Percentiles rank a stretch among this genome's conserved stretches.
Evolutionary conservation across 257 asterid genomes (phyloP).

Genomic region (Ehretia macrophylla): DNA sequence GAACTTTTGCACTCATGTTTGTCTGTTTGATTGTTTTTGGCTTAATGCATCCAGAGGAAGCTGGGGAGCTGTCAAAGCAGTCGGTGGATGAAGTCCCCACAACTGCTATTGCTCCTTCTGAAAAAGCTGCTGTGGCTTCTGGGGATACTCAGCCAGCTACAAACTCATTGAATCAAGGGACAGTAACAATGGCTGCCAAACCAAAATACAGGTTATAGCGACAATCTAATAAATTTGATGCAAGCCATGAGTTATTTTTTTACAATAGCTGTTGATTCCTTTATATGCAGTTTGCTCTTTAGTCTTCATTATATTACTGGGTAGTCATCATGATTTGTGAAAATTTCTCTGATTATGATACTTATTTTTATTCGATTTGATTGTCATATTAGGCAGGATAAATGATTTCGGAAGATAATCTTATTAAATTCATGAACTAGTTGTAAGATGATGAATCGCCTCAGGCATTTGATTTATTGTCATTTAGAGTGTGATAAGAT

Average conservation of each 20-base stretch:
- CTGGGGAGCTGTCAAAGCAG: conserved; percentile 40
- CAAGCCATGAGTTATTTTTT: not conserved
- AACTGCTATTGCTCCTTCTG: conserved; percentile 6
- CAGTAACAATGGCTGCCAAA: conserved; percentile 35
- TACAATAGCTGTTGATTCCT: not conserved
- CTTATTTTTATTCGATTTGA: not conserved
- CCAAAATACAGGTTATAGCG: conserved; percentile 63
- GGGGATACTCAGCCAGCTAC: conserved; percentile 32
- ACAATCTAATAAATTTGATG: not conserved
- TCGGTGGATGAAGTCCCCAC: conserved; percentile 24
- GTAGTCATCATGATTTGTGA: not conserved
- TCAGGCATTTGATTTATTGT: not conserved
- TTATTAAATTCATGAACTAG: too few species aligned
- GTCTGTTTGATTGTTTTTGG: conserved; percentile 7
- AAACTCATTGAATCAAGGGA: conserved; percentile 28
- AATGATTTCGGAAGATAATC: too few species aligned
- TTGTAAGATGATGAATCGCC: not conserved
- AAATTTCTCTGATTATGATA: not conserved
- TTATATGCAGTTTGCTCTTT: not conserved
- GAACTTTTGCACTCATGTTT: not conserved
- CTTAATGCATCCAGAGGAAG: conserved; percentile 56
- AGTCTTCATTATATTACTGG: not conserved
- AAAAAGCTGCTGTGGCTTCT: conserved; percentile 16
- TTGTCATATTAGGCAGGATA: too few species aligned
- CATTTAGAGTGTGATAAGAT: not conserved